Base-by-base conservation (phyloP, 2,329 filamentous ascomycete species). In the Cladosporium sp. region DNA sequence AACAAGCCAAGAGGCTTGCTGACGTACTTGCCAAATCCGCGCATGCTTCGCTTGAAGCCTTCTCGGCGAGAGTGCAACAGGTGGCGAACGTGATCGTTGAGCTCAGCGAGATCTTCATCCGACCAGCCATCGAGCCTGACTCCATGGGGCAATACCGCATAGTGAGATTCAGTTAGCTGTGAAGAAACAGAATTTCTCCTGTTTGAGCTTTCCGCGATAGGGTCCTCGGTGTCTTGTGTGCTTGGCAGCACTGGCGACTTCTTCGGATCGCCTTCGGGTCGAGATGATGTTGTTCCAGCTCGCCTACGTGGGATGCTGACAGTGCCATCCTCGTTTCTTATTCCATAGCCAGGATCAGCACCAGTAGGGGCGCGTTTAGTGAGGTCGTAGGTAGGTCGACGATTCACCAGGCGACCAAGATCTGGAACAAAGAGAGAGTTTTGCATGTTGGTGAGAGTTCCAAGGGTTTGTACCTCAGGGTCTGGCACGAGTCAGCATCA, bases 401-500 rank as follows among this genome's bases (percentile, higher is more conserved):
- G 86, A 73, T 96, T 95, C 59, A 96, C 72, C 71, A 87, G 88
- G 66, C 84, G 82, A 49, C 92, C 92, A n/a, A 96, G 82, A 70
- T 93, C 89, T 0, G 92, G 92, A 1, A 96, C 82, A 78, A 96
- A 96, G 11, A 96, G 86, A 0, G 92, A 95, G 76, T 96, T 96
- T 74, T 96, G 92, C 24, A 96, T 89, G 73, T 96, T 96, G 52
- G 91, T 96, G 11, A 96, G 85, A 15, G 92, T 94, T 0, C 91
- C 92, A 3, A 96, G 81, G 0, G 92, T 92, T 41, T 91, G 88
- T 3, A 96, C 88, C 79, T 96, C 91, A 51, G 92, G 92, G 72
- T 96, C 92, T 93, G 69, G 6, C 32, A 66, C 8, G 30, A 47
- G 69, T 81, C 65, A 78, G 70, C 67, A 63, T 71, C 21, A 21